Evolutionary conservation across 805 yeast species (phyloP), one percentile per base, ranked within the genome.

Genomic region (Cyberlindnera suaveolens): DNA sequence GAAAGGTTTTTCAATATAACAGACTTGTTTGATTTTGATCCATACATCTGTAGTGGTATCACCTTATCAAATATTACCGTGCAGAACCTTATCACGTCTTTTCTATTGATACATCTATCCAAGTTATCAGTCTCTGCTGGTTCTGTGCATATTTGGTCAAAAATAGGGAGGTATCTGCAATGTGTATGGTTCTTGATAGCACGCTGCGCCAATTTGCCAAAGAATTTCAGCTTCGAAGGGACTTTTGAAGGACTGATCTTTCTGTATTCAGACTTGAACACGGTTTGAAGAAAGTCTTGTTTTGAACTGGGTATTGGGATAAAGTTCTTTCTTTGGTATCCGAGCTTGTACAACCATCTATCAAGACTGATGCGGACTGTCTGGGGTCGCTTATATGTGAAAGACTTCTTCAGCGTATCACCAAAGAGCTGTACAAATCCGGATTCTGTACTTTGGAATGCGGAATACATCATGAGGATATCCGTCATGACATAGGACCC

Each of bases 21-120:
- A 0, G 68, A 44, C 54, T 74, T 74, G 53, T 85, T 85, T 13
- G 53, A 47, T 3, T 48, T 52, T 3, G 75, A 58, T 0, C 95
- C 95, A 63, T 78, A 75, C 1, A 72, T 44, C 6, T 66, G 70
- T 1, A 51, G 18, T 0, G 89, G 85, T 18, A 83, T 62, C 0
- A 82, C 49, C 40, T 67, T 70, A 11, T 71, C 74, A 5, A 77
- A 42, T 0, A 80, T 41, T 0, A 65, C 53, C 2, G 72, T 48
- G 1, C 75, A 52, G 49, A 78, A 77, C 35, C 56, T 62, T 0
- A 71, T 49, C 0, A 83, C 78, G 0, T 47, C 34, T 10, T 49
- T 46, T 8, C 61, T 52, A 0, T 63, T 49, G 0, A 72, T 60
- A 1, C 67, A 60, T 18, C 60, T 41, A 0, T 62, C 64, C 7